phyloP scores from a whole-genome alignment of 2,329 filamentous ascomycete genomes.

The Botrytis porri region DNA sequence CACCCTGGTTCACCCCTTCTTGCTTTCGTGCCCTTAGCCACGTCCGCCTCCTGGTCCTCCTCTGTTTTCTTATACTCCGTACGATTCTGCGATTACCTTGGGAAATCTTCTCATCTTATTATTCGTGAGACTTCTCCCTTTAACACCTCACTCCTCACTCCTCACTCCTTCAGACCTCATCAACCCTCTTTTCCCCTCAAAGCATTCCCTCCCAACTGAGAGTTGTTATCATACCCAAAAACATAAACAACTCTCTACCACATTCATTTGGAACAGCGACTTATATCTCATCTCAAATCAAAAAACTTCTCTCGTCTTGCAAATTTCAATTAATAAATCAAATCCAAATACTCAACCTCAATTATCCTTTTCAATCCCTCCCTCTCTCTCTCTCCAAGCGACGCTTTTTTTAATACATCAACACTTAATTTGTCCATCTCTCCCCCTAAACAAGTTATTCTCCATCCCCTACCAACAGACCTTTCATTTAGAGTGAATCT shows the following conservation, averaged over 20 bases:
- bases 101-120: constrained; percentile 12
- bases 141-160: neutral
- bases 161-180: constrained; percentile 2
- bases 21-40: constrained; percentile 3
- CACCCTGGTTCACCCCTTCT: constrained; percentile 7
- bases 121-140: constrained; percentile 17
- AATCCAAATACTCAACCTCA: neutral
- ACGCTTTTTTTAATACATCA: neutral
- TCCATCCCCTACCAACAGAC: neutral
- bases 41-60: neutral
- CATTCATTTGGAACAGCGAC: constrained; percentile 40
- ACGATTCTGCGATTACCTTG: neutral
- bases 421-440: constrained; percentile 11
- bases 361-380: neutral
- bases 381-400: constrained; percentile 12
- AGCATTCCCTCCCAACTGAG: constrained; percentile 39
- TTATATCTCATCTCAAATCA: constrained; percentile 22
- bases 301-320: constrained; percentile 19
- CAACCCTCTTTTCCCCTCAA: constrained; percentile 15
- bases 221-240: constrained; percentile 23
- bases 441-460: constrained; percentile 18
- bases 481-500: constrained; percentile 10
- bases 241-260: constrained; percentile 36
- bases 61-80: neutral
- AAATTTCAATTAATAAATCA: constrained; percentile 19